Percentiles rank a stretch among this genome's conserved stretches.
phyloP scores from a whole-genome alignment of 768 basidiomycete species.

The Suillus sp. region DNA sequence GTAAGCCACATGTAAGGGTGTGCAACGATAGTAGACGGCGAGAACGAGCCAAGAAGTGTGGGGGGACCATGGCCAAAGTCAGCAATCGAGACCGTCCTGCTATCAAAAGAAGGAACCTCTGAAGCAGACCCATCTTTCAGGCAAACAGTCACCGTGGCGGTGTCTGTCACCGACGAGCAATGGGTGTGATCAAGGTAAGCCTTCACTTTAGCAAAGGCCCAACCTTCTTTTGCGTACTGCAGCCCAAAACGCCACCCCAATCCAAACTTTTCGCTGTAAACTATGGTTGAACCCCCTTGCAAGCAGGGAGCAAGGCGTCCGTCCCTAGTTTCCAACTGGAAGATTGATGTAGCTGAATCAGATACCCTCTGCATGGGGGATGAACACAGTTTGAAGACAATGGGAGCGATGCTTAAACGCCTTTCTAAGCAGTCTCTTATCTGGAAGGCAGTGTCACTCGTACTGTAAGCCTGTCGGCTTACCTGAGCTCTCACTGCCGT shows the following conservation, averaged over 20 bases:
- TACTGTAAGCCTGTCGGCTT: too few relatives aligned
- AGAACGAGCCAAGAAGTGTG: conserved; percentile 29
- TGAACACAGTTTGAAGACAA: too few relatives aligned
- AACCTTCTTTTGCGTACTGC: conserved; percentile 10
- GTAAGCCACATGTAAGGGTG: conserved; percentile 27
- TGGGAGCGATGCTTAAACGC: neutral
- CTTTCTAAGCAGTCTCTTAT: neutral
- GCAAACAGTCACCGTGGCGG: conserved; percentile 19
- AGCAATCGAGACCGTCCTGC: conserved; percentile 22
- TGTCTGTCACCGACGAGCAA: conserved; percentile 23
- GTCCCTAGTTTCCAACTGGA: conserved; percentile 28
- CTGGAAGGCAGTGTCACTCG: neutral
- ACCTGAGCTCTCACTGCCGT: too few relatives aligned
- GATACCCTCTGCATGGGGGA: conserved; percentile 26
- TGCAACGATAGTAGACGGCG: conserved; percentile 11
- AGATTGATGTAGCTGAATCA: conserved; percentile 27
- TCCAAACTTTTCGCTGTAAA: conserved; percentile 32
- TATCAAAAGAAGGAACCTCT: conserved; percentile 11
- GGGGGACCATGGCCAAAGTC: conserved; percentile 31
- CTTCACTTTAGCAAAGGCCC: neutral
- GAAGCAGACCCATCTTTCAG: conserved; percentile 14
- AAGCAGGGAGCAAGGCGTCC: conserved; percentile 21
- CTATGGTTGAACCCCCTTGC: conserved; percentile 6
- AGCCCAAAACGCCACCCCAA: conserved; percentile 32
- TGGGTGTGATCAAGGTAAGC: conserved; percentile 19